These are phyloP conservation scores for Infundibulicybe gibba DNA, from an alignment of 768 basidiomycete genomes.

Conservation along the genomic window DNA sequence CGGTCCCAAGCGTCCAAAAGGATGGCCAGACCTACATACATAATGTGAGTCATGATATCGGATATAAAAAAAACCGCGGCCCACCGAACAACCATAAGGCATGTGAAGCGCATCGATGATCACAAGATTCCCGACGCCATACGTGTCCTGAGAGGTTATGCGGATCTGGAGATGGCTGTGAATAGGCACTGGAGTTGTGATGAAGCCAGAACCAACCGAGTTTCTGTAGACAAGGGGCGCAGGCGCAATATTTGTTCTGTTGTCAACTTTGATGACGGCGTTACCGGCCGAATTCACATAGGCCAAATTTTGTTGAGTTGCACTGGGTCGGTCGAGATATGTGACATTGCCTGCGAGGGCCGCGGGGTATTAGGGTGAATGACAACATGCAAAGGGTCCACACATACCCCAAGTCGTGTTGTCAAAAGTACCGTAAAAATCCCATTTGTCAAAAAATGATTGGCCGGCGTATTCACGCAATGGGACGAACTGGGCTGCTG, in stretches of 20 bases:
- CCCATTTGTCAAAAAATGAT: constrained; percentile 47
- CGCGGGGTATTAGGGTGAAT: too few relatives aligned
- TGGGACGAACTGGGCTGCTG: constrained; percentile 31
- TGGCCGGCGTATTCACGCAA: constrained; percentile 39
- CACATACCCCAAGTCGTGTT: constrained; percentile 36
- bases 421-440: constrained; percentile 43
- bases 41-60: background rate
- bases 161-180: constrained; percentile 23
- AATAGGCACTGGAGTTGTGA: background rate
- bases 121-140: constrained; percentile 37
- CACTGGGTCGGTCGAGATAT: constrained; percentile 41
- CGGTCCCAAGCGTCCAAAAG: constrained; percentile 40
- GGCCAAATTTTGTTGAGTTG: constrained; percentile 34
- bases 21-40: constrained; percentile 38
- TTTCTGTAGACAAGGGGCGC: constrained; percentile 46
- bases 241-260: constrained; percentile 45
- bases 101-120: constrained; percentile 40
- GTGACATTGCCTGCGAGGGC: constrained; percentile 33
- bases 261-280: constrained; percentile 73
- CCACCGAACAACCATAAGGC: constrained; percentile 55
- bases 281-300: constrained; percentile 54
- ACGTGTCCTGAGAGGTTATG: constrained; percentile 37
- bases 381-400: background rate
- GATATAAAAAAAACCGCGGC: constrained; percentile 11
- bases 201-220: constrained; percentile 36